Evolutionary conservation across 257 asterid species (phyloP).

Genomic region (Asclepias syriaca): DNA sequence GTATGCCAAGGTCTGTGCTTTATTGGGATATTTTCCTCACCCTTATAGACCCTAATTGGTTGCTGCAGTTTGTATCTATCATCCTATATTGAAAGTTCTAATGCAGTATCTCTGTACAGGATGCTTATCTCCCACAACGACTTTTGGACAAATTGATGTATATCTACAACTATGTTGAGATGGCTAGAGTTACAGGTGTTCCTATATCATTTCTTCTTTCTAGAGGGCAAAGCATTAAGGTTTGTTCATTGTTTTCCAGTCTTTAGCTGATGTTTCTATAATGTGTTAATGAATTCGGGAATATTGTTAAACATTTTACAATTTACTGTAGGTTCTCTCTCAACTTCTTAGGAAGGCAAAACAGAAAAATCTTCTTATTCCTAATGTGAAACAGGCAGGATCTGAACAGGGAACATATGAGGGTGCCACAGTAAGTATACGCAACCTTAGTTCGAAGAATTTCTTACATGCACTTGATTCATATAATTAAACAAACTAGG

Average conservation of each 20-base stretch:
- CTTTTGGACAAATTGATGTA: slow-evolving; percentile 94
- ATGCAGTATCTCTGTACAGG: slow-evolving; percentile 38
- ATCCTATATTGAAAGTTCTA: not conserved
- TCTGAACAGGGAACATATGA: slow-evolving; percentile 89
- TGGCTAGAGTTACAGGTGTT: slow-evolving; percentile 99
- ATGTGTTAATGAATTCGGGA: slow-evolving; percentile 5
- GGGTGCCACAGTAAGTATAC: slow-evolving; percentile 93
- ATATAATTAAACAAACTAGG: not conserved
- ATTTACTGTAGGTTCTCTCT: slow-evolving; percentile 70
- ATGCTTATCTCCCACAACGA: slow-evolving; percentile 99
- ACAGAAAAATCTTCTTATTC: slow-evolving; percentile 75
- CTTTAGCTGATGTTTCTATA: slow-evolving; percentile 2
- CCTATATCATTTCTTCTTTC: slow-evolving; percentile 94
- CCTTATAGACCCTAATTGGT: not conserved
- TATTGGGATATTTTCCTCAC: not conserved
- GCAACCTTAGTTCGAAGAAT: slow-evolving; percentile 8
- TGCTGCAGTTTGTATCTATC: not conserved
- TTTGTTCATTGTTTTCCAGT: slow-evolving; percentile 21
- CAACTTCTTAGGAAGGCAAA: slow-evolving; percentile 95
- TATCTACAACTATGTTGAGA: slow-evolving; percentile 91
- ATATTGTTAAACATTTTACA: not conserved
- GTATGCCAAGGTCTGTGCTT: not conserved
- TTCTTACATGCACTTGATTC: not conserved
- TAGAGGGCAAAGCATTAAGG: slow-evolving; percentile 99
- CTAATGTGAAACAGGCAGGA: slow-evolving; percentile 92